Base-by-base conservation (phyloP, 768 basidiomycete genomes). In the Hygrophorus russula region DNA sequence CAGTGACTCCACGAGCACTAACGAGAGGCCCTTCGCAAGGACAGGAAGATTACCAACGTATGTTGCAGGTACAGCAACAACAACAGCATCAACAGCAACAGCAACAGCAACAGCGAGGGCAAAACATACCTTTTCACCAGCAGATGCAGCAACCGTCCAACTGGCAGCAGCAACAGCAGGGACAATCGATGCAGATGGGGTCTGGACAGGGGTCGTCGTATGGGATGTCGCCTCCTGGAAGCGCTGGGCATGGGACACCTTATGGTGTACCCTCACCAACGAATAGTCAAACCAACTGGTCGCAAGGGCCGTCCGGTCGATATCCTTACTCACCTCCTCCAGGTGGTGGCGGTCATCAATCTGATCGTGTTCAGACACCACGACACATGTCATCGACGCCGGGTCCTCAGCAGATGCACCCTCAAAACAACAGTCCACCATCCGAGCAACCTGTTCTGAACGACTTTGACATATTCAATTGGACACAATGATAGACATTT, bases 391-490 rank as follows among this genome's bases (percentile, higher is more conserved):
- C 71, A 28, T 64, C 59, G 36, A 78, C 77, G 35, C 68, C 76
- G 48, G 66, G 57, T 11, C 70, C 70, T 49, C 56, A 55, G 33
- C 61, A 59, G 38, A 54, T 53, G 48, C 55, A 56, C 41, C 53
- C 50, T 39, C 67, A 66, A 59, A 64, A 67, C 53, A 65, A 66
- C 48, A 60, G 56, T 43, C 63, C 66, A 45, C 58, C 62, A 44
- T 56, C 55, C 52, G 74, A 74, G 53, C 64, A 63, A 53, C 57
- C 61, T 43, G 63, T 66, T 30, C 42, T 60, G 41, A 65, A 56
- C 52, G 78, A 79, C 44, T 72, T 74, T 51, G 76, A 78, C 49
- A 59, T 76, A 48, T 75, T 78, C 57, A 76, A 73, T 55, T 80
- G 78, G 73, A 66, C 60, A 51, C 63, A 65, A 44, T 67, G 59